Percentiles rank a stretch among this genome's conserved stretches.
These are phyloP conservation scores for Delonix regia DNA, from an alignment of 306 rosid species.

Conservation along the genomic window DNA sequence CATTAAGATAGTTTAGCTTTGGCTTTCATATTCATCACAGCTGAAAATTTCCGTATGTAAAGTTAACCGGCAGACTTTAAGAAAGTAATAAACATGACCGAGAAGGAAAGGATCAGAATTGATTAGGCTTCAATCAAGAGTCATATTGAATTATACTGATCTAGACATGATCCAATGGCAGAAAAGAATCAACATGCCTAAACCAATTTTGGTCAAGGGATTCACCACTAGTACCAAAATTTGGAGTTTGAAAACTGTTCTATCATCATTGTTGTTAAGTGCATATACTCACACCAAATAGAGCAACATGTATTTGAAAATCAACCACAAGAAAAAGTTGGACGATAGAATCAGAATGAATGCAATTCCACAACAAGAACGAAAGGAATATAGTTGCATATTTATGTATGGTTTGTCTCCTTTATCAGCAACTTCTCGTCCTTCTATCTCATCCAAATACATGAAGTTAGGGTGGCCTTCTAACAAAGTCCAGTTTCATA, in stretches of 20 bases:
- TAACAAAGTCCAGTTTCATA: slow-evolving; percentile 25
- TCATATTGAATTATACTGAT: slow-evolving; percentile 22
- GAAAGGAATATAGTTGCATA: not conserved
- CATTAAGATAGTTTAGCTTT: slow-evolving; percentile 7
- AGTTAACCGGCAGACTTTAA: not conserved
- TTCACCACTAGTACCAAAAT: not conserved
- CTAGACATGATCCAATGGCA: not conserved
- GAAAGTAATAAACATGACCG: slow-evolving; percentile 12
- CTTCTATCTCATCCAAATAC: not conserved
- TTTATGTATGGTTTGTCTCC: not conserved
- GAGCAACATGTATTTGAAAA: slow-evolving; percentile 3
- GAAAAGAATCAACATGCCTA: not conserved
- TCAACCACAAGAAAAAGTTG: not conserved
- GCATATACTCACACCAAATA: not conserved
- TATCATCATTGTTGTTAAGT: not conserved
- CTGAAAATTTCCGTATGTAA: not conserved
- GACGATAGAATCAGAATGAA: not conserved
- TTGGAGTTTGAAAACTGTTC: not conserved
- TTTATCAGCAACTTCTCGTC: slow-evolving; percentile 12
- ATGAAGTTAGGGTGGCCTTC: not conserved
- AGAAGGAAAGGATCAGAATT: not conserved
- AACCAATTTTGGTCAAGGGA: not conserved
- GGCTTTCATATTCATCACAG: slow-evolving; percentile 8
- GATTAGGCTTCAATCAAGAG: not conserved
- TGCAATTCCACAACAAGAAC: too few species aligned